Base-by-base conservation (phyloP, 768 basidiomycete genomes). In the Phylloporus arenicola region DNA sequence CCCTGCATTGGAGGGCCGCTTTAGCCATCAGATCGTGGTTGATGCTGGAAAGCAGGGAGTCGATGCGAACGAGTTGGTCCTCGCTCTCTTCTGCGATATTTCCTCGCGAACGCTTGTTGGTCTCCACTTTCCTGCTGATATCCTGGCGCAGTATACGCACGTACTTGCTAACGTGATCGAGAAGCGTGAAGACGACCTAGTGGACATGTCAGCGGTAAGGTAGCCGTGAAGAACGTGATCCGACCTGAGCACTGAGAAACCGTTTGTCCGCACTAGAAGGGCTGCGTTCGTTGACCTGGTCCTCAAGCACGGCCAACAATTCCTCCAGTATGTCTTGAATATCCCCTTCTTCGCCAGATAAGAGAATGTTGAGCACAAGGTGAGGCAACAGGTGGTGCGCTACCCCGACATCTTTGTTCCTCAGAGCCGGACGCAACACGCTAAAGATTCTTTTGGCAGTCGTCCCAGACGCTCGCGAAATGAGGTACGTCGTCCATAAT, bases 121-220 rank as follows among this genome's bases (percentile, higher is more conserved):
- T 70, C 43, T 80, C 82, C 3, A 57, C 61, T 57, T 77, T 79
- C 69, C 76, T 77, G 43, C 67, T 72, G 45, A 83, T 64, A 2
- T 86, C 80, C 65, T 87, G 85, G 16, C 91, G 83, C 25, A 84
- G 77, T 12, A 82, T 71, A 39, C 88, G 84, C 30, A 92, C 79
- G 84, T 92, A 98, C 59, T 83, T 86, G 68, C 86, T 95, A 11
- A 98, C 75, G 62, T 98, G 94, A 63, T 99, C 96, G 64, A 99
- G 81, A 25, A 99, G 77, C 71, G 86, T 86, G 66, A 99, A 99
- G 19, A 97, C 82, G 9, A 84, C 90, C 94, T 97, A 50, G 6
- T 35, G n/a, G 6, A n/a, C 29, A 42, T 5, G 35, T 52, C 39
- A 37, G 43, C 3, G 30, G 12, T 9, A 13, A 42, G 24, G 22